Conservation (phyloP, 768 basidiomycete species). For the Cytidiella melzeri region DNA sequence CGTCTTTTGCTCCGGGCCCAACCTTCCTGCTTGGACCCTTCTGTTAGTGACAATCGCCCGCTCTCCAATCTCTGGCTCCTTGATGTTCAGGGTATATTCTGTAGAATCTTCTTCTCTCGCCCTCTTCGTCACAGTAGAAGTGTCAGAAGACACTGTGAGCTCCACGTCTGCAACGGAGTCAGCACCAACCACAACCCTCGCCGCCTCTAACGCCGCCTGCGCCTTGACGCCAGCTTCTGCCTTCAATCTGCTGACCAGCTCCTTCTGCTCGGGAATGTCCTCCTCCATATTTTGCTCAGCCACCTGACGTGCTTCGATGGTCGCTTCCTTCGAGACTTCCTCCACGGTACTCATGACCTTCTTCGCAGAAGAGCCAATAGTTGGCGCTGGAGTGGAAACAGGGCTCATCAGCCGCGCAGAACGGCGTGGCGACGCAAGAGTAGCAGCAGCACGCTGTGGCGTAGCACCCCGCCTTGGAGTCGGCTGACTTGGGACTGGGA, state of each 20-base stretch:
- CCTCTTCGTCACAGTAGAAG: slow-evolving; percentile 36
- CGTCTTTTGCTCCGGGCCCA: slow-evolving; percentile 66
- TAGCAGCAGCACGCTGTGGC: slow-evolving; percentile 24
- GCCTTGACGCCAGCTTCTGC: slow-evolving; percentile 40
- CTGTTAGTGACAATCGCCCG: slow-evolving; percentile 57
- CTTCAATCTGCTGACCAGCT: slow-evolving; percentile 68
- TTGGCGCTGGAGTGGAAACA: slow-evolving; percentile 22
- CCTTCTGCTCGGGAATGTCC: slow-evolving; percentile 74
- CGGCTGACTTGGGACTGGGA: too few species aligned
- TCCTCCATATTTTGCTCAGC: slow-evolving; percentile 57
- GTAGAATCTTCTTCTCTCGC: slow-evolving; percentile 51
- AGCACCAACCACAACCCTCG: too few species aligned
- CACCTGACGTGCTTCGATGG: slow-evolving; percentile 56
- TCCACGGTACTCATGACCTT: slow-evolving; percentile 30
- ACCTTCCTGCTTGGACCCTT: slow-evolving; percentile 44
- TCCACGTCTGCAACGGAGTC: slow-evolving; percentile 24
- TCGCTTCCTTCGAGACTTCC: slow-evolving; percentile 38
- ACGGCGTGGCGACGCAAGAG: slow-evolving; percentile 32
- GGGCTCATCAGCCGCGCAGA: slow-evolving; percentile 39
- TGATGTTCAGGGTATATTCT: slow-evolving; percentile 54
- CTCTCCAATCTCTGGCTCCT: slow-evolving; percentile 55
- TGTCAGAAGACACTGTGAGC: slow-evolving; percentile 16
- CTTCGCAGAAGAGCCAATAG: slow-evolving; percentile 36
- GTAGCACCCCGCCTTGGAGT: slow-evolving; percentile 5
- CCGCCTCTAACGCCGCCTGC: slow-evolving; percentile 33